Percentiles rank a stretch among this genome's conserved stretches.
phyloP scores from a whole-genome alignment of 129 eudicot species.

The Lactuca sativa region DNA sequence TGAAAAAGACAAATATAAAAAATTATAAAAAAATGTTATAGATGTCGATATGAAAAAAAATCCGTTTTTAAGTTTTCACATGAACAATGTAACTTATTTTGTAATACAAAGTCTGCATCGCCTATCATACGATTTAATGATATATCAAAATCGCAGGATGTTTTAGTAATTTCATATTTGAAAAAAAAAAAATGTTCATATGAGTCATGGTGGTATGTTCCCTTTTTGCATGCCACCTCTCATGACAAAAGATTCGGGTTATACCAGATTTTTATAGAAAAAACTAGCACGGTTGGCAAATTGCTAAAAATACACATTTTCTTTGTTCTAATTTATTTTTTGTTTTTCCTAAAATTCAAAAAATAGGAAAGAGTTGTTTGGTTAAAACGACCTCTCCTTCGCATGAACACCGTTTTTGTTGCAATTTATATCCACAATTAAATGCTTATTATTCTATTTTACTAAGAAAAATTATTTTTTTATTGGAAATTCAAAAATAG shows the following conservation, averaged over 20 bases:
- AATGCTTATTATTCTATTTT: neutral
- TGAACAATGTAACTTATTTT: no score
- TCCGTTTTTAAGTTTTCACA: no score
- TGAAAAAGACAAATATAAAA: no score
- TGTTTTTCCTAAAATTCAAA: neutral
- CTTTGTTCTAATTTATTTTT: neutral
- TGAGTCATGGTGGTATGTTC: slow-evolving; percentile 34
- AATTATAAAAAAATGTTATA: no score
- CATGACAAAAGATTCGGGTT: slow-evolving; percentile 20
- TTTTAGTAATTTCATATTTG: neutral
- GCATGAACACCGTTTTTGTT: slow-evolving; percentile 6
- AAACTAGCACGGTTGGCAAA: slow-evolving; percentile 14
- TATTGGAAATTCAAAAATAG: no score
- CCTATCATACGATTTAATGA: neutral
- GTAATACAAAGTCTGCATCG: no score
- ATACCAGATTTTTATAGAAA: slow-evolving; percentile 5
- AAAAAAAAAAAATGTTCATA: neutral
- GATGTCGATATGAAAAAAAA: no score
- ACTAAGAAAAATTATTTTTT: no score
- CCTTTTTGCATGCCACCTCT: slow-evolving; percentile 37
- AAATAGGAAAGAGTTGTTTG: slow-evolving; percentile 2
- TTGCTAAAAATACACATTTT: slow-evolving; percentile 12
- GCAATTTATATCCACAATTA: neutral
- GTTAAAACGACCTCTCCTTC: slow-evolving; percentile 18
- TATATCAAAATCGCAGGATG: neutral